Evolutionary conservation across 768 basidiomycete genomes (phyloP), one percentile per base, ranked within the genome.

Genomic region (Macrolepiota albuminosa): DNA sequence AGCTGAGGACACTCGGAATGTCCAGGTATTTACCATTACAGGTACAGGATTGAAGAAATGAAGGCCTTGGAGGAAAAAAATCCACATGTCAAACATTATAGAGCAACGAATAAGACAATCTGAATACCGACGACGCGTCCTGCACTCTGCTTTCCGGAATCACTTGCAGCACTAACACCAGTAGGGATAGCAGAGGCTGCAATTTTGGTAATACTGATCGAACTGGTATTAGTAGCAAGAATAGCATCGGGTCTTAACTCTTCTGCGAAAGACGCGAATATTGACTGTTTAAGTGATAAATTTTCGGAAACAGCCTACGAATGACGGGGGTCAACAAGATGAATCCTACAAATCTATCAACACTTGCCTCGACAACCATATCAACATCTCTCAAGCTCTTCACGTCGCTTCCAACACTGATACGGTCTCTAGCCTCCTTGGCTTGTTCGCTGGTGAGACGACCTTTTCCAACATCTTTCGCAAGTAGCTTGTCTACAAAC

Each of bases 11-110:
- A 42, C 10, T 56, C 42, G 18, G 39, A 4, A 37, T 8, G 18
- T 49, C 26, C 46, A 39, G 18, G 13, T 50, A 64, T 83, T 54
- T 68, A 92, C 91, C 95, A 97, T 97, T 36, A 96, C 91, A 3
- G 95, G 95, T 4, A 97, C 95, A 4, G 95, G 95, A 68, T 98
- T 96, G 78, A 97, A 96, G 78, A 95, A 97, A 71, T 96, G 94
- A 45, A 96, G 76, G 13, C 88, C 92, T 93, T 53, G 46, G n/a
- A 29, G 58, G 21, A 1, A 21, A 42, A 39, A 51, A 43, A 51
- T 42, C 49, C 39, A 21, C 31, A 34, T 29, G 42, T 61, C 43
- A 56, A 47, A 29, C 34, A 18, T 43, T 24, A 6, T 13, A 40
- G 14, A 24, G 9, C 49, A 46, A 29, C 26, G 7, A 26, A 31